phyloP scores from a whole-genome alignment of 1,284 basidiomycete genomes.

The Ustanciosporium gigantosporum region DNA sequence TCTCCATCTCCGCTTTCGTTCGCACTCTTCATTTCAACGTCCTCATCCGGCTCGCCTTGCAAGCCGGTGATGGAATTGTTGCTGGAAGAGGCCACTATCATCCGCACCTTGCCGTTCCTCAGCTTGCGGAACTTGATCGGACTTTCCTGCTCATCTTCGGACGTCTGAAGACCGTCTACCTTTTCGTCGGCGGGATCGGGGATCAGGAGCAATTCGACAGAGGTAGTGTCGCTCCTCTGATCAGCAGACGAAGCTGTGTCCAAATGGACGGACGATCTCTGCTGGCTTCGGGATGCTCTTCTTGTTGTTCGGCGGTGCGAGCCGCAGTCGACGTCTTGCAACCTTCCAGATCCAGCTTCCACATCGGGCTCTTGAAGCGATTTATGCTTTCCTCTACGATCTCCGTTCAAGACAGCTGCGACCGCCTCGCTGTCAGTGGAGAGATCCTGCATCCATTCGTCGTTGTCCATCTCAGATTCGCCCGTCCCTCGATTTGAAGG shows the following conservation, averaged over 20 bases:
- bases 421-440: slow-evolving; percentile 16
- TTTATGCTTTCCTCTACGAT: slow-evolving; percentile 12
- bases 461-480: no score
- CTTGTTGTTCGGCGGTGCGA: not conserved
- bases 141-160: slow-evolving; percentile 27
- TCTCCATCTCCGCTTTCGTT: slow-evolving; percentile 1
- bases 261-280: no score
- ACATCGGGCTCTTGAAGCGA: not conserved
- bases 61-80: not conserved
- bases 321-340: not conserved
- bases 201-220: not conserved
- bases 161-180: slow-evolving; percentile 4
- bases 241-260: no score
- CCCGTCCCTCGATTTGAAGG: no score
- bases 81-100: not conserved
- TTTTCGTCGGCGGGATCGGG: slow-evolving; percentile 1
- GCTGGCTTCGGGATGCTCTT: not conserved
- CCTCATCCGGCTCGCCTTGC: slow-evolving; percentile 1
- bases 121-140: slow-evolving; percentile 51
- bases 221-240: not conserved
- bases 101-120: slow-evolving; percentile 47
- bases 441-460: slow-evolving; percentile 32
- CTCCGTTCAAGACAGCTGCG: slow-evolving; percentile 1
- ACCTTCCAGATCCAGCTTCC: not conserved
- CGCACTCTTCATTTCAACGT: slow-evolving; percentile 33